Conservation (phyloP, 192 early-diverging fungal species). For the Radiomyces spectabilis region DNA sequence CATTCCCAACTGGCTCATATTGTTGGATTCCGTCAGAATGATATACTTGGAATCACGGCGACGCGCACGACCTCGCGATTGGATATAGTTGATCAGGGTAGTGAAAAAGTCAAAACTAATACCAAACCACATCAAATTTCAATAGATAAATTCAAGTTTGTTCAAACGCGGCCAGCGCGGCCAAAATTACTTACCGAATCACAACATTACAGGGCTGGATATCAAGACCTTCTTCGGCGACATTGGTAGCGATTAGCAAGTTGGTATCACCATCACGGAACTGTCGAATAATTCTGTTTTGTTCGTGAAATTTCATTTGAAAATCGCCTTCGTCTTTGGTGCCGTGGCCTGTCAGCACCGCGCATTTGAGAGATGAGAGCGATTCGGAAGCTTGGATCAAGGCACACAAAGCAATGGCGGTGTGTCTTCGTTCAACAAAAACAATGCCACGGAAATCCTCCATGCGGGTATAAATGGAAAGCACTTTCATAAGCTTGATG, state of each 20-base stretch:
- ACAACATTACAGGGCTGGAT: constrained; percentile 89
- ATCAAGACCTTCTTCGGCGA: constrained; percentile 94
- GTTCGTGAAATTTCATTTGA: constrained; percentile 43
- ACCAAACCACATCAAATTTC: too few species aligned
- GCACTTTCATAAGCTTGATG: constrained; percentile 50
- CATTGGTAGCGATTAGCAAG: constrained; percentile 82
- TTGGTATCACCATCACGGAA: constrained; percentile 68
- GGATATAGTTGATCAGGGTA: constrained; percentile 73
- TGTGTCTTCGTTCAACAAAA: constrained; percentile 69
- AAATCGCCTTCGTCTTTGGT: constrained; percentile 26
- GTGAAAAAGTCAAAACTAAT: constrained; percentile 68
- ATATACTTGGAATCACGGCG: constrained; percentile 67
- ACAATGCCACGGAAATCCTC: constrained; percentile 81
- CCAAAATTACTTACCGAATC: constrained; percentile 61
- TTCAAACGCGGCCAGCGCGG: too few species aligned
- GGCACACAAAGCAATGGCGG: constrained; percentile 50
- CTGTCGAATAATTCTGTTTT: constrained; percentile 51
- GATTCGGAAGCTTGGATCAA: constrained; percentile 50
- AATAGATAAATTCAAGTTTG: too few species aligned
- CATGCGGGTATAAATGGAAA: constrained; percentile 36
- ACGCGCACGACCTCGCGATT: constrained; percentile 84
- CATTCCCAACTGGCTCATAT: constrained; percentile 27
- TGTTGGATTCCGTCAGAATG: constrained; percentile 54
- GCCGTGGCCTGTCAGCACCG: constrained; percentile 55
- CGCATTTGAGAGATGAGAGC: constrained; percentile 37